A percentile compares a stretch with the other conserved stretches of the same genome.
phyloP scores from a whole-genome alignment of 2,329 filamentous ascomycete genomes.

The Aspergillus pseudoglaucus region DNA sequence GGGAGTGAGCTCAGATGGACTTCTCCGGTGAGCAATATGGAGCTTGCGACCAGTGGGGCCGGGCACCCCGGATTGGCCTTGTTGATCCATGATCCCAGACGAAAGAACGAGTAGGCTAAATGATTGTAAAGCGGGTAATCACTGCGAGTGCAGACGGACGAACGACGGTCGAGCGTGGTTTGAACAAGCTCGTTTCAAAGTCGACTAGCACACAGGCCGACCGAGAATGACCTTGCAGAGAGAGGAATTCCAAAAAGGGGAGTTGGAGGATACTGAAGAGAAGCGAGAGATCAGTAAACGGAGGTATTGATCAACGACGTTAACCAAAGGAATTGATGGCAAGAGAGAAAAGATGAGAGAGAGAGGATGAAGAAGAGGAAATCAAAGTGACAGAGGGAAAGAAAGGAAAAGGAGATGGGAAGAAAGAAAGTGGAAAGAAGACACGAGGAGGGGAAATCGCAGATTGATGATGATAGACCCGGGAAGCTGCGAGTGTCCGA shows the following conservation, averaged over 20 bases:
- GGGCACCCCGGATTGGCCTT: slow-evolving; percentile 49
- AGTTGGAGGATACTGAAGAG: slow-evolving; percentile 1
- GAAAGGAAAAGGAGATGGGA: slow-evolving; percentile 1
- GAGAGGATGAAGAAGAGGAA: neutral
- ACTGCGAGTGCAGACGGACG: slow-evolving; percentile 10
- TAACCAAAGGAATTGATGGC: too few relatives aligned
- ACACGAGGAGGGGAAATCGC: slow-evolving; percentile 6
- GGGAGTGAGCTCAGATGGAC: slow-evolving; percentile 93
- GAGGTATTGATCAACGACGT: neutral
- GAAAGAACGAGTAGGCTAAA: slow-evolving; percentile 11
- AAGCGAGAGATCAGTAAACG: slow-evolving; percentile 13
- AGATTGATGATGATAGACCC: slow-evolving; percentile 5
- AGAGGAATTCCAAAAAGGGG: neutral
- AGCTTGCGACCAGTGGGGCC: slow-evolving; percentile 82
- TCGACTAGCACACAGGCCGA: slow-evolving; percentile 18
- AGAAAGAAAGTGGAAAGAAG: slow-evolving; percentile 4
- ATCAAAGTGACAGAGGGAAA: slow-evolving; percentile 1
- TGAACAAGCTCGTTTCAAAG: slow-evolving; percentile 14
- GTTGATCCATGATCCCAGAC: slow-evolving; percentile 55
- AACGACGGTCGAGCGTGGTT: slow-evolving; percentile 17
- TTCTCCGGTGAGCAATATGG: slow-evolving; percentile 94
- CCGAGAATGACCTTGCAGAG: slow-evolving; percentile 12
- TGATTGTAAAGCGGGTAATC: slow-evolving; percentile 14
- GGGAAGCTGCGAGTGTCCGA: slow-evolving; percentile 18
- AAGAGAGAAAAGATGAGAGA: slow-evolving; percentile 1